Conservation (phyloP, 768 basidiomycete genomes). For the Nevesoporus exiguus region DNA sequence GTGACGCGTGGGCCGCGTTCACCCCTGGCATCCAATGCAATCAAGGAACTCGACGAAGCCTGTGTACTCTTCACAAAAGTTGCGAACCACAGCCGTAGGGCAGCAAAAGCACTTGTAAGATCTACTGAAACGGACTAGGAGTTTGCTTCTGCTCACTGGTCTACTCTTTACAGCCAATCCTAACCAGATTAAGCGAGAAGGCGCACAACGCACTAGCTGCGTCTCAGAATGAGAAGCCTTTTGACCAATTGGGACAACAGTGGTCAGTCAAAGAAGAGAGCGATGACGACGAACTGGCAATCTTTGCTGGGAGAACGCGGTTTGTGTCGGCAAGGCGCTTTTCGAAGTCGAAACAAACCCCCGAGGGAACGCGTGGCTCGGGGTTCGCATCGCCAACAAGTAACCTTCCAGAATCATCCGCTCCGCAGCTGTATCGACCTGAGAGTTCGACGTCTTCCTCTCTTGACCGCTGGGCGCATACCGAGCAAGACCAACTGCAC, state of each 20-base stretch:
- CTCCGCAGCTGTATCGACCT: slow-evolving; percentile 11
- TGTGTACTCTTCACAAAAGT: slow-evolving; percentile 64
- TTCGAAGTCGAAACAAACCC: slow-evolving; percentile 15
- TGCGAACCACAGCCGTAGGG: slow-evolving; percentile 54
- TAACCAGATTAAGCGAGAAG: slow-evolving; percentile 61
- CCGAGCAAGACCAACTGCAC: slow-evolving; percentile 16
- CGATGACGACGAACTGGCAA: slow-evolving; percentile 59
- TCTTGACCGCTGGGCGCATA: slow-evolving; percentile 13
- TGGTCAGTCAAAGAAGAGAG: slow-evolving; percentile 55
- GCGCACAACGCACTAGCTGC: slow-evolving; percentile 53
- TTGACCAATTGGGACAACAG: slow-evolving; percentile 33
- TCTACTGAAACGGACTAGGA: neutral
- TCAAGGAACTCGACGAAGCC: slow-evolving; percentile 66
- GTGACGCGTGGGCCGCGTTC: slow-evolving; percentile 72
- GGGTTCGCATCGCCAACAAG: neutral
- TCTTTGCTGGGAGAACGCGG: slow-evolving; percentile 65
- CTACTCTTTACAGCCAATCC: slow-evolving; percentile 41
- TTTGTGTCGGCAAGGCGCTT: slow-evolving; percentile 51
- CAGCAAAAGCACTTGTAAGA: slow-evolving; percentile 62
- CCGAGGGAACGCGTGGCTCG: slow-evolving; percentile 8
- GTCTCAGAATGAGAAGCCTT: slow-evolving; percentile 36
- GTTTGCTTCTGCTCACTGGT: slow-evolving; percentile 2
- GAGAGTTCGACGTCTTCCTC: slow-evolving; percentile 16
- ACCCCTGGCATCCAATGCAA: slow-evolving; percentile 61
- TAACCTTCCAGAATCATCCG: slow-evolving; percentile 1